A percentile compares a stretch with the other conserved stretches of the same genome.
Conservation (phyloP, 805 yeast species). For the Starmerella powellii region DNA sequence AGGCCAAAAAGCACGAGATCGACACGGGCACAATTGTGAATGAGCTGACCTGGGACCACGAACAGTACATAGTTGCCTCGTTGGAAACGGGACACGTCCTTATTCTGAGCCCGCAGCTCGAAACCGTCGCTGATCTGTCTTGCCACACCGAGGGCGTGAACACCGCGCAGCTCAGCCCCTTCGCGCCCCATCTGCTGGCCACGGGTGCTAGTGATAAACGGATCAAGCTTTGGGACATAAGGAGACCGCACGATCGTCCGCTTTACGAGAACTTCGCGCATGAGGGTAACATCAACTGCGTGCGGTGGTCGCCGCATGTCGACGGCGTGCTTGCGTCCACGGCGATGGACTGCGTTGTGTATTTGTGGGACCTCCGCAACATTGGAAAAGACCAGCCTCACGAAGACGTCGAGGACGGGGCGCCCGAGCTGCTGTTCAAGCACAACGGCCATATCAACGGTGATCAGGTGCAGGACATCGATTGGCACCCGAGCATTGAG, state of each 20-base stretch:
- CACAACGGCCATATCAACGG: constrained; percentile 62
- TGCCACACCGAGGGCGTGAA: constrained; percentile 53
- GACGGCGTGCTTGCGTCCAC: constrained; percentile 60
- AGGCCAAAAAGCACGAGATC: not conserved
- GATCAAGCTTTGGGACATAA: constrained; percentile 55
- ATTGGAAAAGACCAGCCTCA: constrained; percentile 77
- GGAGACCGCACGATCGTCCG: constrained; percentile 45
- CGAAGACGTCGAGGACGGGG: constrained; percentile 85
- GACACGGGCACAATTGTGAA: constrained; percentile 41
- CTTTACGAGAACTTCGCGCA: constrained; percentile 62
- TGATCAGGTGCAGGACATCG: constrained; percentile 30
- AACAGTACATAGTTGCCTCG: constrained; percentile 46
- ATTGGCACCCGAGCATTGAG: constrained; percentile 16
- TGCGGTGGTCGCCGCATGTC: constrained; percentile 66
- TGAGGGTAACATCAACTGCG: constrained; percentile 52
- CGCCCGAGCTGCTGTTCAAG: constrained; percentile 79
- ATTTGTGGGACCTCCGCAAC: constrained; percentile 66
- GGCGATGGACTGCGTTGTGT: constrained; percentile 64
- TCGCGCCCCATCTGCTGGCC: constrained; percentile 42
- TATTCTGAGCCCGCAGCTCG: constrained; percentile 43
- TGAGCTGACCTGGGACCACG: constrained; percentile 50
- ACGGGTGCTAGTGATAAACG: constrained; percentile 34
- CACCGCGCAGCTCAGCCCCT: constrained; percentile 55
- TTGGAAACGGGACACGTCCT: constrained; percentile 59
- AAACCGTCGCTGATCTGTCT: constrained; percentile 23